These are phyloP conservation scores for Diospyros kaki DNA, from an alignment of 148 eudicot species.

Conservation along the genomic window DNA sequence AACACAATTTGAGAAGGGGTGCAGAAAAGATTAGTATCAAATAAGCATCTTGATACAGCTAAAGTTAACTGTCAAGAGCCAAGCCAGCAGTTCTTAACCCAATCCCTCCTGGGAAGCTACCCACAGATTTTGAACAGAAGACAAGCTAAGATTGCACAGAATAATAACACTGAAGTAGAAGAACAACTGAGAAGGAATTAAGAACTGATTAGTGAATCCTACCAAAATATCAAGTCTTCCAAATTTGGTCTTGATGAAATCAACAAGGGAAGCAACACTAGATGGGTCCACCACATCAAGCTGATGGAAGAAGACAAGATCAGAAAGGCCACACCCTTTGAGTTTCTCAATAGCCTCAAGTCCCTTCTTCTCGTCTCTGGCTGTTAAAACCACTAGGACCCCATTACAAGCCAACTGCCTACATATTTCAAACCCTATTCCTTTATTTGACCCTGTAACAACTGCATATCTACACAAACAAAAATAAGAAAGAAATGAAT, in stretches of 20 bases:
- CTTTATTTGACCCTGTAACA: conserved; percentile 23
- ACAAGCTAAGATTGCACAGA: no score
- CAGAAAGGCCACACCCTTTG: conserved; percentile 14
- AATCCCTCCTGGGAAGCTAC: no score
- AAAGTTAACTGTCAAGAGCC: no score
- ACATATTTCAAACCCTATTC: conserved; percentile 23
- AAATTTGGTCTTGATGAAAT: conserved; percentile 21
- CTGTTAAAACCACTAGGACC: conserved; percentile 17
- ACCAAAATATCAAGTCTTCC: conserved; percentile 34
- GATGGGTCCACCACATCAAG: conserved; percentile 24
- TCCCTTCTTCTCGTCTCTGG: conserved; percentile 28
- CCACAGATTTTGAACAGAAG: no score
- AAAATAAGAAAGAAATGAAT: no score
- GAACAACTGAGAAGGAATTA: no score
- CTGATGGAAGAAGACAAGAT: conserved; percentile 22
- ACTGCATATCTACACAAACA: conserved; percentile 16
- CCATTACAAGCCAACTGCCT: conserved; percentile 24
- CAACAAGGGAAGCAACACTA: conserved; percentile 22
- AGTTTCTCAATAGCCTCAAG: conserved; percentile 27
- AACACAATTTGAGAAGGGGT: no score
- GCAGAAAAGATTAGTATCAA: no score
- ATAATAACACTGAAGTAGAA: no score
- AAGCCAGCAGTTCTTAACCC: no score
- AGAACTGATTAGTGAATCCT: neutral
- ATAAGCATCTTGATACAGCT: no score